Percentiles rank a stretch among this genome's conserved stretches.
These are phyloP conservation scores for Cupressus sempervirens DNA, from an alignment of 75 land plant genomes.

Conservation along the genomic window DNA sequence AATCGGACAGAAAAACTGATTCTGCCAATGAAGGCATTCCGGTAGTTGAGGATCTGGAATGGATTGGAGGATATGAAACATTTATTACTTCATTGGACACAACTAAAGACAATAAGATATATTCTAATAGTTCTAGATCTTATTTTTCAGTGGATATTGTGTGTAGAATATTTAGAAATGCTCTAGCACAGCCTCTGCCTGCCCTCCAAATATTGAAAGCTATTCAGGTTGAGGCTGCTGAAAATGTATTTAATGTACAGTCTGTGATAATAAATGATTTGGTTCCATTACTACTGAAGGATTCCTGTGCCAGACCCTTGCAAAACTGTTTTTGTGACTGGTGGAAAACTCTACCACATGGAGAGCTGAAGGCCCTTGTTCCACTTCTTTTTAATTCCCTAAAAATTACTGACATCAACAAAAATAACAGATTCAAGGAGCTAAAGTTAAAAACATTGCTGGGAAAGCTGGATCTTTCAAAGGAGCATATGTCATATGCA, in stretches of 20 bases:
- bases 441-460: not conserved
- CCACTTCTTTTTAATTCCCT: constrained; percentile 23
- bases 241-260: constrained; percentile 7
- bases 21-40: constrained; percentile 3
- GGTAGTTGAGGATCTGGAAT: constrained; percentile 13
- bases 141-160: constrained; percentile 19
- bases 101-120: not conserved
- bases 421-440: not conserved
- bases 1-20: not conserved
- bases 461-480: not conserved
- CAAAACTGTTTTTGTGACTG: constrained; percentile 38
- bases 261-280: constrained; percentile 25
- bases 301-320: constrained; percentile 23
- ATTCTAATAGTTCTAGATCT: not conserved
- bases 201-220: constrained; percentile 19
- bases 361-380: constrained; percentile 13
- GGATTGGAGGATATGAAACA: constrained; percentile 11
- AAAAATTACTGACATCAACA: not conserved
- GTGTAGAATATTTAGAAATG: constrained; percentile 22
- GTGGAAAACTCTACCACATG: constrained; percentile 27
- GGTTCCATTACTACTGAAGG: constrained; percentile 36
- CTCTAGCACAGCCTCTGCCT: constrained; percentile 26
- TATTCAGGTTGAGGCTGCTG: constrained; percentile 27
- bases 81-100: constrained; percentile 5
- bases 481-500: constrained; percentile 1